Evolutionary conservation across 2,329 filamentous ascomycete species (phyloP).

Genomic region (Ascochyta viciae-villosae): DNA sequence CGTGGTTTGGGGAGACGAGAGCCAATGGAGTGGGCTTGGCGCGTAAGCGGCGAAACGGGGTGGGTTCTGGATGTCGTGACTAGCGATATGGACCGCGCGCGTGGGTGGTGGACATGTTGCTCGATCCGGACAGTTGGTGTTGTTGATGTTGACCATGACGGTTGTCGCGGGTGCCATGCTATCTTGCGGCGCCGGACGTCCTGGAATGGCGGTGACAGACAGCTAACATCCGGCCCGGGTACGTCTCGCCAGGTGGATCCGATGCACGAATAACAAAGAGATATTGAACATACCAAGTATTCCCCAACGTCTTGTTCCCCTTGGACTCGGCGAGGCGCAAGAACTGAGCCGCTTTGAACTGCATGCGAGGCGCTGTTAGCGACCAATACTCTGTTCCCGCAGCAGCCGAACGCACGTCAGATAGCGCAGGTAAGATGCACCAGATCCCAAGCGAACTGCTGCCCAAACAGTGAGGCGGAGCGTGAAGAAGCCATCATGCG

Average conservation of each 20-base stretch:
- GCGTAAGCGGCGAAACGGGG: constrained; percentile 40
- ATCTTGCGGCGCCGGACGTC: background rate
- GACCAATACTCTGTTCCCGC: constrained; percentile 15
- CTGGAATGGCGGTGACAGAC: constrained; percentile 8
- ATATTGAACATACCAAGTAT: constrained; percentile 77
- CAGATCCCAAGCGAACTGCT: constrained; percentile 32
- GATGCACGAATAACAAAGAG: constrained; percentile 18
- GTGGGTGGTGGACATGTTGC: constrained; percentile 10
- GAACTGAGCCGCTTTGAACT: constrained; percentile 86
- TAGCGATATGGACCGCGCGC: background rate
- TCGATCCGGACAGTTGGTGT: constrained; percentile 35
- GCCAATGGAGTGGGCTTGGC: constrained; percentile 46
- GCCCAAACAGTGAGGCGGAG: constrained; percentile 52
- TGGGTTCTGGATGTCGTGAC: constrained; percentile 23
- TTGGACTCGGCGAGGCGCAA: constrained; percentile 89
- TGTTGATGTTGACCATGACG: constrained; percentile 30
- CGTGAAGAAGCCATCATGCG: constrained; percentile 20
- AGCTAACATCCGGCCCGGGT: constrained; percentile 20
- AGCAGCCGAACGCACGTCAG: constrained; percentile 33
- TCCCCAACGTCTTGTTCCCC: constrained; percentile 89
- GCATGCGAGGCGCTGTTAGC: constrained; percentile 50
- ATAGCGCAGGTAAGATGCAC: background rate
- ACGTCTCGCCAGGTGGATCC: constrained; percentile 26
- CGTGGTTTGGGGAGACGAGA: constrained; percentile 20
- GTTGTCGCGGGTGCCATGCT: constrained; percentile 13